Conservation (phyloP, 1,284 basidiomycete species). For the Termitomyces sp. region DNA sequence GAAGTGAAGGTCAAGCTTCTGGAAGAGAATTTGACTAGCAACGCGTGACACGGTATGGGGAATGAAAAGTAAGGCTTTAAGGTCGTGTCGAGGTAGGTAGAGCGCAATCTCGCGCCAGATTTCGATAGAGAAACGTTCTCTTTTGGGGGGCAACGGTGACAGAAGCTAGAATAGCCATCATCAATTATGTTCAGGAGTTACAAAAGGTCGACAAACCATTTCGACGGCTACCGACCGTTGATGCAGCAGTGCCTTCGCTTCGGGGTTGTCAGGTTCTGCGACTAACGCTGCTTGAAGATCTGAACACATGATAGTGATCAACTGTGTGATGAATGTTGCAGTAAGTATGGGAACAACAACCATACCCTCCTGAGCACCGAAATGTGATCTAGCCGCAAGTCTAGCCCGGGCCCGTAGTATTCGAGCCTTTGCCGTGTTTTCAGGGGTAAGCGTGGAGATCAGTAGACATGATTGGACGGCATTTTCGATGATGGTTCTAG, state of each 20-base stretch:
- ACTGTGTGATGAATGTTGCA: background rate
- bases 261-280: constrained; percentile 63
- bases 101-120: constrained; percentile 67
- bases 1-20: constrained; percentile 59
- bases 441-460: constrained; percentile 47
- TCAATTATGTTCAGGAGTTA: background rate
- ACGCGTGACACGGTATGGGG: constrained; percentile 64
- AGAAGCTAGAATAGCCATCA: constrained; percentile 23
- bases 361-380: constrained; percentile 63
- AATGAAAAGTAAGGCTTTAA: constrained; percentile 58
- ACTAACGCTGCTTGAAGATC: constrained; percentile 62
- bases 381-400: constrained; percentile 51
- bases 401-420: constrained; percentile 61
- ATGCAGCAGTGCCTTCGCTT: constrained; percentile 57
- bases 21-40: constrained; percentile 62
- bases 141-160: constrained; percentile 30
- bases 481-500: constrained; percentile 65
- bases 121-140: constrained; percentile 54
- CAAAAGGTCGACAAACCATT: constrained; percentile 28
- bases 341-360: constrained; percentile 13
- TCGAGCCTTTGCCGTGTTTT: constrained; percentile 53
- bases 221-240: constrained; percentile 42
- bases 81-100: constrained; percentile 59
- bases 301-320: constrained; percentile 26
- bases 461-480: constrained; percentile 66